phyloP scores from a whole-genome alignment of 257 asterid species.

The Thymus mandschuricus region DNA sequence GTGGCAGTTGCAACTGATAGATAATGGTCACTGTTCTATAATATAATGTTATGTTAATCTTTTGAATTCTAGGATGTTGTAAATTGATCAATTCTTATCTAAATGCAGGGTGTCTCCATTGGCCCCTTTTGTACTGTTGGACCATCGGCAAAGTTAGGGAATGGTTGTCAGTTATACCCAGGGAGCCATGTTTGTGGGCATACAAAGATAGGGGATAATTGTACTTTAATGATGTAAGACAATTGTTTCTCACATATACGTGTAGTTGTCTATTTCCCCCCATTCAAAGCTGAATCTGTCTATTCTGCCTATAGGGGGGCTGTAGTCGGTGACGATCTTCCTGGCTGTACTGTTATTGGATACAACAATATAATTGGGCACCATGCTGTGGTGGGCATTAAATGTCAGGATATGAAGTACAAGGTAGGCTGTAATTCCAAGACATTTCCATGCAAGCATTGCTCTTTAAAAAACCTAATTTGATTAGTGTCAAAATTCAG shows the following conservation, averaged over 20 bases:
- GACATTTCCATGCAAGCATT: constrained; percentile 17
- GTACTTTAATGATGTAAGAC: constrained; percentile 73
- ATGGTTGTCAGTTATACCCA: constrained; percentile 64
- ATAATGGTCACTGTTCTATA: not conserved
- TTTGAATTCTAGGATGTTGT: constrained; percentile 26
- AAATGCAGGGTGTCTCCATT: constrained; percentile 74
- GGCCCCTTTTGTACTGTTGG: constrained; percentile 95
- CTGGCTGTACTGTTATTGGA: constrained; percentile 82
- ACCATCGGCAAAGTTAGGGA: constrained; percentile 76
- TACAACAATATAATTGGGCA: constrained; percentile 81
- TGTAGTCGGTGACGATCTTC: constrained; percentile 91
- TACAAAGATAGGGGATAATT: constrained; percentile 78
- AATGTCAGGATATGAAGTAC: constrained; percentile 94
- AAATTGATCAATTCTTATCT: constrained; percentile 32
- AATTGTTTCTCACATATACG: not conserved
- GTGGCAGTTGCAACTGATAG: not conserved
- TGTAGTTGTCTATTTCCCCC: constrained; percentile 12
- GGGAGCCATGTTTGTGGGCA: constrained; percentile 87
- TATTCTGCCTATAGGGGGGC: constrained; percentile 67
- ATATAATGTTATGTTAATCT: constrained; percentile 1
- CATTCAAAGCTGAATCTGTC: constrained; percentile 25
- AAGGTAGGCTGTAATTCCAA: constrained; percentile 49
- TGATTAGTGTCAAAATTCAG: constrained; percentile 17
- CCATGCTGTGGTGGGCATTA: constrained; percentile 83
- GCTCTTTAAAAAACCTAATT: not conserved